phyloP scores from a whole-genome alignment of 306 rosid genomes.

The Castanospermum australe region DNA sequence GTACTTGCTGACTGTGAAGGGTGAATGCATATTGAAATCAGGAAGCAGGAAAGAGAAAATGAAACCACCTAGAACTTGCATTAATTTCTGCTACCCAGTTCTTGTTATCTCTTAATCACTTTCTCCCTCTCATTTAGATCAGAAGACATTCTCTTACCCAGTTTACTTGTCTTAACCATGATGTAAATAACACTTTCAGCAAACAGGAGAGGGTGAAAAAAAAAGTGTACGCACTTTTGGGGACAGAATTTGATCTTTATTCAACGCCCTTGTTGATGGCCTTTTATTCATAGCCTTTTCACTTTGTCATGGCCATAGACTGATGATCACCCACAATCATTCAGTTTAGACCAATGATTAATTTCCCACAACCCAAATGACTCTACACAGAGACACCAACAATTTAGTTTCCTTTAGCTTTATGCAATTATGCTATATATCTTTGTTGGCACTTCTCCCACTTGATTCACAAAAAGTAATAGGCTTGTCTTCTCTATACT shows the following conservation, averaged over 20 bases:
- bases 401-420: slow-evolving; percentile 29
- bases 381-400: slow-evolving; percentile 9
- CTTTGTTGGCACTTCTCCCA: slow-evolving; percentile 41
- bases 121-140: background rate
- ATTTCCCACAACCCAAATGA: slow-evolving; percentile 8
- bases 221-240: slow-evolving; percentile 6
- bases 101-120: background rate
- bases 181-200: background rate
- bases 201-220: background rate
- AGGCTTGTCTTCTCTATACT: slow-evolving; percentile 27
- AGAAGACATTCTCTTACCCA: background rate
- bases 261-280: background rate
- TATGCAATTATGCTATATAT: slow-evolving; percentile 22
- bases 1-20: slow-evolving; percentile 38
- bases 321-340: slow-evolving; percentile 24
- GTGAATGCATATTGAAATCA: slow-evolving; percentile 39
- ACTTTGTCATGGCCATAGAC: slow-evolving; percentile 24
- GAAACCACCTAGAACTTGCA: background rate
- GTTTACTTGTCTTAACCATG: background rate
- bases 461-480: slow-evolving; percentile 10
- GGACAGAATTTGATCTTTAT: slow-evolving; percentile 10
- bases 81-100: background rate
- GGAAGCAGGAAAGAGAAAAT: background rate
- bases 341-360: slow-evolving; percentile 23
- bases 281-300: slow-evolving; percentile 30